These are phyloP conservation scores for Claviceps quebecensis DNA, from an alignment of 2,329 filamentous ascomycete genomes.

Conservation along the genomic window DNA sequence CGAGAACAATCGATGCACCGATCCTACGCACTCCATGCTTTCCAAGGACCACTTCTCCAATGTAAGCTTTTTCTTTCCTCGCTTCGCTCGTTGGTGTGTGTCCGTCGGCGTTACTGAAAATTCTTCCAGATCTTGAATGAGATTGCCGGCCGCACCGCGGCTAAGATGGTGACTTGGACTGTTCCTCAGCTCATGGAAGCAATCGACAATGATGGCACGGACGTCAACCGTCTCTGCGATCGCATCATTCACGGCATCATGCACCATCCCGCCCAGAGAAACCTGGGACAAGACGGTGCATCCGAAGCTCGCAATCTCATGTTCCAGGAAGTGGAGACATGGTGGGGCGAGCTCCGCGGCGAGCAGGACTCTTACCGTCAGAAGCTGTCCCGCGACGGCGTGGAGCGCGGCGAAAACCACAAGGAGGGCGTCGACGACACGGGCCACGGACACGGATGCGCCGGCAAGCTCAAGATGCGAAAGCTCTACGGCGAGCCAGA, in stretches of 20 bases:
- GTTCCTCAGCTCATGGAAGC: slow-evolving; percentile 80
- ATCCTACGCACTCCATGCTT: slow-evolving; percentile 91
- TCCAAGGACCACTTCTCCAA: slow-evolving; percentile 94
- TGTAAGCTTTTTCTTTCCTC: slow-evolving; percentile 24
- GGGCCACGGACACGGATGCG: slow-evolving; percentile 74
- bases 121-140: slow-evolving; percentile 62
- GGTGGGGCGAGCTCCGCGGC: slow-evolving; percentile 61
- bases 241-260: slow-evolving; percentile 72
- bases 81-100: neutral
- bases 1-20: slow-evolving; percentile 56
- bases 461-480: slow-evolving; percentile 63
- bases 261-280: slow-evolving; percentile 72
- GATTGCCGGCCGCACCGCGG: slow-evolving; percentile 69
- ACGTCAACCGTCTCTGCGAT: slow-evolving; percentile 56
- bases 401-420: slow-evolving; percentile 67
- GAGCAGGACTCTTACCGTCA: slow-evolving; percentile 51
- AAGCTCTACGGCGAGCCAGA: slow-evolving; percentile 43
- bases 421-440: slow-evolving; percentile 72
- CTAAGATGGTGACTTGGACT: slow-evolving; percentile 66
- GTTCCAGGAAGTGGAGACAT: slow-evolving; percentile 67
- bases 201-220: slow-evolving; percentile 64
- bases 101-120: neutral
- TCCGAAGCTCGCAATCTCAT: slow-evolving; percentile 60
- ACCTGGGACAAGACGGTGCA: slow-evolving; percentile 55
- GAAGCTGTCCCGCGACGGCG: slow-evolving; percentile 66